Base-by-base conservation (phyloP, 768 basidiomycete genomes). In the Heimioporus sp. region DNA sequence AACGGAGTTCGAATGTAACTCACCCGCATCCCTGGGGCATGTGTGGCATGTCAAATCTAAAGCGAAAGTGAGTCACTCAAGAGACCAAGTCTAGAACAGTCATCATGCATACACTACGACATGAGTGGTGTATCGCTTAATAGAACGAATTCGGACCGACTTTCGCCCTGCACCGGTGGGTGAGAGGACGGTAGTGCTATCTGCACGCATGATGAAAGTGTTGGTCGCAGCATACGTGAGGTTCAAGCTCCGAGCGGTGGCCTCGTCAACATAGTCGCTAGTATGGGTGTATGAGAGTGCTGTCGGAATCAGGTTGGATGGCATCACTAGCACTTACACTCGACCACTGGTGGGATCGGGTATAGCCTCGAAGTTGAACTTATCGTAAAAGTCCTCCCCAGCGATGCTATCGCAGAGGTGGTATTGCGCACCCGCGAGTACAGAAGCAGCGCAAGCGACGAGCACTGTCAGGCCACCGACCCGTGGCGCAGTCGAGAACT, bases 1-100 rank as follows among this genome's bases (percentile, higher is more conserved):
- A 5, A 24, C 24, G 5, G 5, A 24, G 9, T n/a, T 32, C 11
- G 34, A 30, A 36, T 13, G 21, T 32, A 41, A 45, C 70, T 53
- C 48, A 67, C 64, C 64, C 64, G 34, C 70, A 69, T 52, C 71
- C 71, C 52, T 65, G 56, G 0, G 73, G 72, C 69, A 74, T 73
- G 43, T 74, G 72, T 1, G 19, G 41, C 35, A 72, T 58, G 38
- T 73, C 62, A 36, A 74, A 70, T 35, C 70, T 69, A 39, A 17
- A 37, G 47, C 11, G 11, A 44, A 37, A 16, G 10, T 12, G 1
- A 17, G 19, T 43, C 46, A 40, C 47, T 32, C 32, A 24, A 19
- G 43, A 37, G 2, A 6, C 13, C 17, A n/a, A 40, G 19, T 46
- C 8, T 5, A 7, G n/a, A 43, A 42, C 13, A 46, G 19, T 16